Base-by-base conservation (phyloP, 2,329 filamentous ascomycete genomes). In the Microsporum audouinii region DNA sequence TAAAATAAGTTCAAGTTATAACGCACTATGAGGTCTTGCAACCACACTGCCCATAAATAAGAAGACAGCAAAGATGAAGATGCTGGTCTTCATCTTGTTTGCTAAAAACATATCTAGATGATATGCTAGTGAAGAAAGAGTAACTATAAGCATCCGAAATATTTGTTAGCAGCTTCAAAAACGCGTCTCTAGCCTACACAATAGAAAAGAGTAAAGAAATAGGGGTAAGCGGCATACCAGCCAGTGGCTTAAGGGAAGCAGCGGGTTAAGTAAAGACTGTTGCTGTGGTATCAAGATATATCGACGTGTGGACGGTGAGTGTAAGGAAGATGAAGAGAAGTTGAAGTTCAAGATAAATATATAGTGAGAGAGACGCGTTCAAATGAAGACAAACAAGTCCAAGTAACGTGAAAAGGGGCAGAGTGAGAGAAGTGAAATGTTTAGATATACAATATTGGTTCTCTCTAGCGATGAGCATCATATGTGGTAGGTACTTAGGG, bases 51-150 rank as follows among this genome's bases (percentile, higher is more conserved):
- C 70, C 49, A 78, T 67, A 63, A 81, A 67, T 57, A 73, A 68
- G 58, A 75, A 61, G 39, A 75, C 66, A 57, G 72, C 70, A 61
- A 76, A 61, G 62, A 70, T 70, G 57, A 78, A 68, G 61, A 70
- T 62, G 56, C 70, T 65, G 63, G 71, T 67, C 73, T 77, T 80
- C 80, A 83, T 83, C 62, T 65, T 75, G 64, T 17, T 33, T 27
- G 33, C 34, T 53, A 10, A 14, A 47, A n/a, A 17, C n/a, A 55
- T 47, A 31, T 3, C 49, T 43, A 27, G 14, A 49, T 39, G 51
- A 55, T 51, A 51, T 34, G 8, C 3, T 7, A 12, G 27, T 55
- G 5, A 34, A 38, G 31, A 38, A n/a, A 36, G 31, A 12, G 33
- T 7, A 7, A 7, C 51, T 55, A 55, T n/a, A 55, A 4, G 31